Conservation (phyloP, 345 rosid genomes). For the Rhizophora apiculata region DNA sequence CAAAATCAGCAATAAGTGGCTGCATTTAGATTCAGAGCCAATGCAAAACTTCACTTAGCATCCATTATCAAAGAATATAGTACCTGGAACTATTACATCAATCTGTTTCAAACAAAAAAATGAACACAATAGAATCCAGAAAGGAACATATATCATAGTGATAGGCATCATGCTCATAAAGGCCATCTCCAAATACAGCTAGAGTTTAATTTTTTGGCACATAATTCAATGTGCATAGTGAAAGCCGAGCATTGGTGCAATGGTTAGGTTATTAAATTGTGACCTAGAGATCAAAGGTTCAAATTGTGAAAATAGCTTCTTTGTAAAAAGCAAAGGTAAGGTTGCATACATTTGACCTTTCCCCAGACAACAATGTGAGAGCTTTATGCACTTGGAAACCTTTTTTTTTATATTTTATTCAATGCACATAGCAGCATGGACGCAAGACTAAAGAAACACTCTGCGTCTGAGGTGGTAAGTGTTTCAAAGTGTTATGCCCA, state of each 20-base stretch:
- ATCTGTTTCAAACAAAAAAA: neutral
- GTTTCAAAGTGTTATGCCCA: neutral
- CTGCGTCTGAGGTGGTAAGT: neutral
- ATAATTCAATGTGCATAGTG: neutral
- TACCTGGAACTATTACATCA: neutral
- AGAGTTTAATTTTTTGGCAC: neutral
- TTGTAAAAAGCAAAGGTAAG: too few relatives aligned
- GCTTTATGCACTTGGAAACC: too few relatives aligned
- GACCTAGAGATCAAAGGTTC: too few relatives aligned
- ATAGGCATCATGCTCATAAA: neutral
- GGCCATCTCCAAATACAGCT: neutral
- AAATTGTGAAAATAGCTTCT: too few relatives aligned
- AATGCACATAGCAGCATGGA: neutral
- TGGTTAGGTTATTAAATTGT: too few relatives aligned
- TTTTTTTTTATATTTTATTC: too few relatives aligned
- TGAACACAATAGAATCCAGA: too few relatives aligned
- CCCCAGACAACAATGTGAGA: too few relatives aligned
- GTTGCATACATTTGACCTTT: too few relatives aligned
- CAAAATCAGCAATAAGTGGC: constrained; percentile 86
- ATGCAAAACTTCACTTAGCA: constrained; percentile 3
- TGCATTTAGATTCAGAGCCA: constrained; percentile 18
- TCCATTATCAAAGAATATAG: neutral
- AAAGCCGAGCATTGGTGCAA: too few relatives aligned
- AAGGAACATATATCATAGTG: neutral
- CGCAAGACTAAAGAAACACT: neutral